phyloP scores from a whole-genome alignment of 768 basidiomycete genomes.

The Lactifluus piperatus region DNA sequence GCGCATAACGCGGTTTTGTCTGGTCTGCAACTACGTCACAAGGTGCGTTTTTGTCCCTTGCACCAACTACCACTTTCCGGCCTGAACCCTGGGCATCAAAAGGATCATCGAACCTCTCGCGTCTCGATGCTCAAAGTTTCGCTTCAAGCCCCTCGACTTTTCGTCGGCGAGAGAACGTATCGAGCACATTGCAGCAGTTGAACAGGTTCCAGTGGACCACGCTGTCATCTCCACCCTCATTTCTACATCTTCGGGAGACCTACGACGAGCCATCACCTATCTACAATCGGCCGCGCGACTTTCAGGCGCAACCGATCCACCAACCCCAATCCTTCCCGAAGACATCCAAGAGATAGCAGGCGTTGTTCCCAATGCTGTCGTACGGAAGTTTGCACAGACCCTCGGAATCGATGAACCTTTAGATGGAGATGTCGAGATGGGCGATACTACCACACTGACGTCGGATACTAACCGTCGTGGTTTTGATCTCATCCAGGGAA shows the following conservation, averaged over 20 bases:
- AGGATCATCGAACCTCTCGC: slow-evolving; percentile 98
- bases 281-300: slow-evolving; percentile 92
- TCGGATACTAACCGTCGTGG: slow-evolving; percentile 28
- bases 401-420: slow-evolving; percentile 59
- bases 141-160: slow-evolving; percentile 87
- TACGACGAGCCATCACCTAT: slow-evolving; percentile 95
- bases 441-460: slow-evolving; percentile 16
- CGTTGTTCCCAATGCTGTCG: slow-evolving; percentile 71
- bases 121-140: slow-evolving; percentile 98
- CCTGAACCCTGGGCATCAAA: slow-evolving; percentile 27
- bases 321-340: slow-evolving; percentile 58
- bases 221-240: slow-evolving; percentile 69
- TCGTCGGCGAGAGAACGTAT: slow-evolving; percentile 68
- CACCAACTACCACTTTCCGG: neutral
- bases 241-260: slow-evolving; percentile 77
- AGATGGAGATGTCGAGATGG: slow-evolving; percentile 44
- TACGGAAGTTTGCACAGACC: slow-evolving; percentile 57
- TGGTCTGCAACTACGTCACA: slow-evolving; percentile 99
- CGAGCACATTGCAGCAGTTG: slow-evolving; percentile 68
- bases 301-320: slow-evolving; percentile 62
- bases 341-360: slow-evolving; percentile 98
- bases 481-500: slow-evolving; percentile 56
- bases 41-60: slow-evolving; percentile 42
- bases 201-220: slow-evolving; percentile 50
- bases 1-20: slow-evolving; percentile 92